Conservation (phyloP, 2,329 filamentous ascomycete genomes). For the Sporothrix curviconia region DNA sequence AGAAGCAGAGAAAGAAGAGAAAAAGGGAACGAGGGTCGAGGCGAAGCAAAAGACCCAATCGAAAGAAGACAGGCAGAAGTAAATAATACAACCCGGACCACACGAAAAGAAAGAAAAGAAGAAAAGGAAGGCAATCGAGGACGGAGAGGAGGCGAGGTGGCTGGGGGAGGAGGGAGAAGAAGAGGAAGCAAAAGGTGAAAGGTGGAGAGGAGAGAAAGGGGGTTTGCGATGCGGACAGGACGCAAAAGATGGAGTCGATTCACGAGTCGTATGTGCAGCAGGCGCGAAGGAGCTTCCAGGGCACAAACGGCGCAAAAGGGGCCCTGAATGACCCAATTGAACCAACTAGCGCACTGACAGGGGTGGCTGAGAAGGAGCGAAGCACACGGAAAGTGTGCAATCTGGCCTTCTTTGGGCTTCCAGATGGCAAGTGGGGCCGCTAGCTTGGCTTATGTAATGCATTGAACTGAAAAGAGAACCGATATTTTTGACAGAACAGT, state of each 20-base stretch:
- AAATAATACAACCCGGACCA: background rate
- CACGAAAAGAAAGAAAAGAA: conserved; percentile 14
- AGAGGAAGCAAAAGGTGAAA: conserved; percentile 15
- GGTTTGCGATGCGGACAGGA: conserved; percentile 7
- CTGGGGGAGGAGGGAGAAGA: background rate
- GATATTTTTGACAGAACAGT: background rate
- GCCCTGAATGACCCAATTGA: too few relatives aligned
- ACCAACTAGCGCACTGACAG: too few relatives aligned
- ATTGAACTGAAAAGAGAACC: background rate
- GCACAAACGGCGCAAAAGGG: background rate
- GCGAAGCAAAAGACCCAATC: conserved; percentile 12
- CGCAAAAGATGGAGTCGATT: conserved; percentile 5
- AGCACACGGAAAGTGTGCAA: conserved; percentile 19
- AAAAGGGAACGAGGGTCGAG: too few relatives aligned
- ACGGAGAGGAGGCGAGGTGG: background rate
- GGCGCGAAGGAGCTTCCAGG: background rate
- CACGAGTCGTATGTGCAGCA: conserved; percentile 4
- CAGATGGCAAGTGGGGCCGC: background rate
- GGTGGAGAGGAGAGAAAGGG: background rate
- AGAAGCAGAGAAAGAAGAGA: conserved; percentile 1
- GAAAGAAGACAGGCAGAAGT: conserved; percentile 1
- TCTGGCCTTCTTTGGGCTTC: conserved; percentile 22
- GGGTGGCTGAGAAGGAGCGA: conserved; percentile 11
- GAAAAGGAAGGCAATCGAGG: conserved; percentile 1
- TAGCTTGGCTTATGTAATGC: conserved; percentile 6